These are phyloP conservation scores for Puccinia horiana DNA, from an alignment of 1,284 basidiomycete genomes.

Conservation along the genomic window DNA sequence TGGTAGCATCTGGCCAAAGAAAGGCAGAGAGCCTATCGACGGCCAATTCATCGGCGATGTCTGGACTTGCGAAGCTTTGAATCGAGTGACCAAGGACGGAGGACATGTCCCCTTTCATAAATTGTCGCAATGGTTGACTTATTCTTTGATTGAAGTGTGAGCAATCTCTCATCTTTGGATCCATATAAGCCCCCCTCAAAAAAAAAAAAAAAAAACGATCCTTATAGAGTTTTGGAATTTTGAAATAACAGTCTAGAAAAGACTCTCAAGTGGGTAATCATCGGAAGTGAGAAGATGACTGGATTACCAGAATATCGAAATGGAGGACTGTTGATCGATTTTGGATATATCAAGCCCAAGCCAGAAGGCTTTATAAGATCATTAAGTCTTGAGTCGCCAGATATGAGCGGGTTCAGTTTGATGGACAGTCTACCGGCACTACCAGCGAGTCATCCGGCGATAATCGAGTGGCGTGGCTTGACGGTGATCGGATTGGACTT, in stretches of 20 bases:
- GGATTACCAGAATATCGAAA: conserved; percentile 87
- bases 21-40: conserved; percentile 59
- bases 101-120: conserved; percentile 91
- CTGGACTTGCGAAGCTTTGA: conserved; percentile 74
- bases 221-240: not conserved
- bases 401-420: conserved; percentile 61
- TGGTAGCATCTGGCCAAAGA: conserved; percentile 81
- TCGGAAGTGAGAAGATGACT: conserved; percentile 74
- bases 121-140: conserved; percentile 80
- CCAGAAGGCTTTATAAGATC: conserved; percentile 57
- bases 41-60: conserved; percentile 80
- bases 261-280: conserved; percentile 73
- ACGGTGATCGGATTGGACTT: conserved; percentile 87
- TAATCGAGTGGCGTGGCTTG: conserved; percentile 93
- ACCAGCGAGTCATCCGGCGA: conserved; percentile 76
- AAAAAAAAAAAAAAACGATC: conserved; percentile 60
- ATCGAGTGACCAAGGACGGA: conserved; percentile 62
- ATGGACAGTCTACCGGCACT: conserved; percentile 67
- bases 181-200: conserved; percentile 78
- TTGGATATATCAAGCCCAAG: conserved; percentile 72
- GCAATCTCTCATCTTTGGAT: conserved; percentile 64
- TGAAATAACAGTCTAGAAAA: conserved; percentile 64
- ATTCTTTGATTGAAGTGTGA: conserved; percentile 43
- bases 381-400: conserved; percentile 53
- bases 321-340: conserved; percentile 82